These are phyloP conservation scores for Plasmodium vivax DNA, from an alignment of 169 alveolate species.

Conservation along the genomic window DNA sequence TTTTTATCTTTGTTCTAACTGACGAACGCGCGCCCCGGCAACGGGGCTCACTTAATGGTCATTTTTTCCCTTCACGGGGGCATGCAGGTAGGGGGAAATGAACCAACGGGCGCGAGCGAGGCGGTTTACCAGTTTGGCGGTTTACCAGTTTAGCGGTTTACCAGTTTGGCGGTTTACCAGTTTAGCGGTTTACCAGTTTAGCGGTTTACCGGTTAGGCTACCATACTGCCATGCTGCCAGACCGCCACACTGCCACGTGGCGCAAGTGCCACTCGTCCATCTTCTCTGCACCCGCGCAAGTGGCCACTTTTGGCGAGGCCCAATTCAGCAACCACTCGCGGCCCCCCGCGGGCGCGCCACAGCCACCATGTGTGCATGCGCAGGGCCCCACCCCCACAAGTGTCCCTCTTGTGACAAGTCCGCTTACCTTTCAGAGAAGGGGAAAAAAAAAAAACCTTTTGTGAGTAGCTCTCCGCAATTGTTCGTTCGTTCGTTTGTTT, in stretches of 20 bases:
- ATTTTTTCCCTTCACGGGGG: neutral
- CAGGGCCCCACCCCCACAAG: neutral
- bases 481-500: neutral
- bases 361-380: neutral
- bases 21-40: neutral
- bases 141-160: neutral
- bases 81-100: neutral
- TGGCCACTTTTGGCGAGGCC: neutral
- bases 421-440: neutral
- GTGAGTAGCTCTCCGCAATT: neutral
- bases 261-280: neutral
- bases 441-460: neutral
- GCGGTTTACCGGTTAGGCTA: neutral
- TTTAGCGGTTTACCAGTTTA: neutral
- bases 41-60: neutral
- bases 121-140: neutral
- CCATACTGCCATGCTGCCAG: no score
- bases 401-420: neutral
- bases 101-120: neutral
- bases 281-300: neutral
- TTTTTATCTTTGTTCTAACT: conserved; percentile 1
- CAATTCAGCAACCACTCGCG: no score
- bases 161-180: neutral
- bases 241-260: neutral
- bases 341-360: no score